These are phyloP conservation scores for Onygenales sp. DNA, from an alignment of 2,329 filamentous ascomycete genomes.

Conservation along the genomic window DNA sequence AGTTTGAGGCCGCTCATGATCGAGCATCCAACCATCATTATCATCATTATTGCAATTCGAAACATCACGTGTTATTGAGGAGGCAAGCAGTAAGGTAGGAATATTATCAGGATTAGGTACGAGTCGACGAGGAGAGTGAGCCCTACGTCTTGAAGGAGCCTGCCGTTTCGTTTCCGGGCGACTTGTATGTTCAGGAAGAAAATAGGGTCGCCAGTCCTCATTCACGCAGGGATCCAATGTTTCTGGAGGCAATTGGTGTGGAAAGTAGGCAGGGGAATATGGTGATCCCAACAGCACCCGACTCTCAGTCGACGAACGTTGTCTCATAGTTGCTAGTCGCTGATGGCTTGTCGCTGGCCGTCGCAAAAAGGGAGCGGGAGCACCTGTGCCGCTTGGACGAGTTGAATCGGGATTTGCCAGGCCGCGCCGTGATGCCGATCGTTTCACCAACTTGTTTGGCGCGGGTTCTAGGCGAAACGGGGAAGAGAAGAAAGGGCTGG, in stretches of 20 bases:
- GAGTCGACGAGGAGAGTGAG: constrained; percentile 32
- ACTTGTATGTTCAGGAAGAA: constrained; percentile 20
- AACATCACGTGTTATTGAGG: constrained; percentile 21
- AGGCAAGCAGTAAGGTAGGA: constrained; percentile 42
- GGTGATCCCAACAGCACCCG: constrained; percentile 1
- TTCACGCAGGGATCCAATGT: constrained; percentile 7
- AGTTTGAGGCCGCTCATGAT: background rate
- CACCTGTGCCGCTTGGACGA: constrained; percentile 24
- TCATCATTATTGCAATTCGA: constrained; percentile 9
- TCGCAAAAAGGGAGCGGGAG: constrained; percentile 41
- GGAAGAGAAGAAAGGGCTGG: constrained; percentile 34
- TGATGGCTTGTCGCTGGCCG: constrained; percentile 57
- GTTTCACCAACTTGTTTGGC: constrained; percentile 56
- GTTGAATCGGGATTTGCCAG: constrained; percentile 28
- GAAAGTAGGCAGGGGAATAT: constrained; percentile 12
- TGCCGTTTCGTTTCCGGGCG: constrained; percentile 19
- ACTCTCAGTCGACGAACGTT: constrained; percentile 27
- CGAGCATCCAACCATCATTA: background rate
- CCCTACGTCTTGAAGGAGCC: constrained; percentile 25
- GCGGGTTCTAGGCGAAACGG: constrained; percentile 20
- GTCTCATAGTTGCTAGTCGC: constrained; percentile 45
- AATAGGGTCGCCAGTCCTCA: constrained; percentile 30
- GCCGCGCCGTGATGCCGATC: constrained; percentile 45
- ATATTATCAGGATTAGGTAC: constrained; percentile 33
- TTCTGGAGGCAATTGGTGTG: constrained; percentile 3